Evolutionary conservation across 495 filamentous ascomycete genomes (phyloP).

Genomic region (Neurospora sp.): DNA sequence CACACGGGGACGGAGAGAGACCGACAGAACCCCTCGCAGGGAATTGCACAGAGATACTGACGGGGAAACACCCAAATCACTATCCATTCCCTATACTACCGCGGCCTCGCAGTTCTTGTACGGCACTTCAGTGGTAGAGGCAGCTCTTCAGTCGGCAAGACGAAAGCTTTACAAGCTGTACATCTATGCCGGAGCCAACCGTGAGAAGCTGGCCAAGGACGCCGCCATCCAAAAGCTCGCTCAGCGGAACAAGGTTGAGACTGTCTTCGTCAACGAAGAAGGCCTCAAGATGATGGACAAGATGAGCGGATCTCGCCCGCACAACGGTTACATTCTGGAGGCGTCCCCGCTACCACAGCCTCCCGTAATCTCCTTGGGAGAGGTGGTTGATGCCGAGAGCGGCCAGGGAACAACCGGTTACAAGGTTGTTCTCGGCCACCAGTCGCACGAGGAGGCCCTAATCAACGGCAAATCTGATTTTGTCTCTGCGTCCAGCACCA

Average conservation of each 20-base stretch:
- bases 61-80: slow-evolving; percentile 22
- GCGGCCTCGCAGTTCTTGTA: slow-evolving; percentile 89
- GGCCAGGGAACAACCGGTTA: slow-evolving; percentile 33
- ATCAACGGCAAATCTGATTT: slow-evolving; percentile 54
- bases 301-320: slow-evolving; percentile 71
- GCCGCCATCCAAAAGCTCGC: slow-evolving; percentile 49
- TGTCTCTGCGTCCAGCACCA: slow-evolving; percentile 21
- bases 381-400: slow-evolving; percentile 28
- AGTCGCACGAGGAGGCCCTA: slow-evolving; percentile 60
- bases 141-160: slow-evolving; percentile 58
- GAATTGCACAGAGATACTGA: not conserved
- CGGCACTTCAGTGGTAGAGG: slow-evolving; percentile 69
- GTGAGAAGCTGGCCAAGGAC: slow-evolving; percentile 31
- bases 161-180: slow-evolving; percentile 81
- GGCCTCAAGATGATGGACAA: slow-evolving; percentile 64
- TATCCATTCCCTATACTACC: slow-evolving; percentile 68
- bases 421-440: slow-evolving; percentile 47
- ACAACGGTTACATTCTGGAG: slow-evolving; percentile 88
- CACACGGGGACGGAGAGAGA: not conserved
- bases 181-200: slow-evolving; percentile 50
- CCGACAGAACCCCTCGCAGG: not conserved
- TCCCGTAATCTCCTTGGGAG: slow-evolving; percentile 53
- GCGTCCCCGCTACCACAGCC: slow-evolving; percentile 69
- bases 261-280: slow-evolving; percentile 38
- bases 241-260: slow-evolving; percentile 39